Evolutionary conservation across 257 asterid species (phyloP).

Genomic region (Eucommia ulmoides): DNA sequence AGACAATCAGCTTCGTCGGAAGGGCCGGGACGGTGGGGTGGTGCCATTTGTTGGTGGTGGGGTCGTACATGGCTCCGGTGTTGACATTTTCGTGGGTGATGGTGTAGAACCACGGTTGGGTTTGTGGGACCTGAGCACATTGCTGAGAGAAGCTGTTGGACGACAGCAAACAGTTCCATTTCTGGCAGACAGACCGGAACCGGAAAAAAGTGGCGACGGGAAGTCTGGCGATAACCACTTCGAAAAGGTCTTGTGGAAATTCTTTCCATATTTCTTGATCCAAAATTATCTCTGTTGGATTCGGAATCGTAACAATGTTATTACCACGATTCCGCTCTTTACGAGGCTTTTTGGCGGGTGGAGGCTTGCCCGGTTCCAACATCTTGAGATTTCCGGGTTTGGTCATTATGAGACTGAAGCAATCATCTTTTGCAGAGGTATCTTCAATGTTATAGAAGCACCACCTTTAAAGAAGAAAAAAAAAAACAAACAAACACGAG

Average conservation of each 20-base stretch:
- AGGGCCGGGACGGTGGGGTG: slow-evolving; percentile 68
- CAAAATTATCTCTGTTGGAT: slow-evolving; percentile 41
- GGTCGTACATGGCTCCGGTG: slow-evolving; percentile 84
- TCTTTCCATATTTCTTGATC: slow-evolving; percentile 78
- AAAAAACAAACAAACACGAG: no score
- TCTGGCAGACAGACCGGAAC: slow-evolving; percentile 64
- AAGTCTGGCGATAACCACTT: slow-evolving; percentile 79
- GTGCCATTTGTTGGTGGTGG: slow-evolving; percentile 67
- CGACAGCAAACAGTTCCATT: slow-evolving; percentile 69
- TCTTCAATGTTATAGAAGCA: slow-evolving; percentile 45
- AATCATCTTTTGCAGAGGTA: slow-evolving; percentile 35
- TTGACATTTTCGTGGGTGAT: slow-evolving; percentile 66
- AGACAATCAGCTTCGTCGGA: slow-evolving; percentile 55
- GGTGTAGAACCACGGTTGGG: slow-evolving; percentile 83
- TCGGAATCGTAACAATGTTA: slow-evolving; percentile 16
- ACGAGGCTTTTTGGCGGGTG: slow-evolving; percentile 60
- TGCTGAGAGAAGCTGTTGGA: slow-evolving; percentile 76
- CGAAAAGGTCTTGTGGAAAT: slow-evolving; percentile 88
- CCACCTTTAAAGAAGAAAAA: slow-evolving; percentile 65
- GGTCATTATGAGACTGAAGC: slow-evolving; percentile 57
- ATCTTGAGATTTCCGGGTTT: slow-evolving; percentile 65
- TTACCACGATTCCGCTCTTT: slow-evolving; percentile 49
- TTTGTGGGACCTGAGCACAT: slow-evolving; percentile 45
- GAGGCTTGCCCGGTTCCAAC: slow-evolving; percentile 85
- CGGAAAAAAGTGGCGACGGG: slow-evolving; percentile 73